Percentiles rank a stretch among this genome's conserved stretches.
phyloP scores from a whole-genome alignment of 202 grass and related monocot species.

The Hordeum pubiflorum region DNA sequence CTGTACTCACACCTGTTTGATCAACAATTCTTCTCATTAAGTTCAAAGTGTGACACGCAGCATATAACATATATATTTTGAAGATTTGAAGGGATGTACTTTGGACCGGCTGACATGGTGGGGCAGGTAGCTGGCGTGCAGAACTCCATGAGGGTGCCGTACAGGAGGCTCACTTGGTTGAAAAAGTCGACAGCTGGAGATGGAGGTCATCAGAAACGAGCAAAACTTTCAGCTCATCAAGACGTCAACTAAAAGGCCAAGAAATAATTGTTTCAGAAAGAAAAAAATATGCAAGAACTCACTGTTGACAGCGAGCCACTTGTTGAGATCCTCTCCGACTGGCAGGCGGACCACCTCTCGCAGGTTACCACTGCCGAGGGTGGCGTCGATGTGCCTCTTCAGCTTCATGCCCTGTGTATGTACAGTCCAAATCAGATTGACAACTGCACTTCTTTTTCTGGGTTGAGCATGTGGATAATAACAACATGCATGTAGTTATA shows the following conservation, averaged over 20 bases:
- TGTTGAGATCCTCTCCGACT: constrained; percentile 69
- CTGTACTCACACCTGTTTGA: constrained; percentile 72
- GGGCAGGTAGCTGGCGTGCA: constrained; percentile 80
- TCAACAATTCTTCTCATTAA: neutral
- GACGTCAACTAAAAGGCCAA: neutral
- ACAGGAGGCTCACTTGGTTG: constrained; percentile 90
- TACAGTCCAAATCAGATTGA: neutral
- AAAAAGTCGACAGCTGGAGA: constrained; percentile 90
- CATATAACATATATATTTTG: neutral
- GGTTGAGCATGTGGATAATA: neutral
- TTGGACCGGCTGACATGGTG: constrained; percentile 90
- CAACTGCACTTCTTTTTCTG: neutral
- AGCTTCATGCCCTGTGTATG: constrained; percentile 55
- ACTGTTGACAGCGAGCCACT: constrained; percentile 95
- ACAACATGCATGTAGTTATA: neutral
- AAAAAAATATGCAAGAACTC: neutral
- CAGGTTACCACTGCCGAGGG: constrained; percentile 74
- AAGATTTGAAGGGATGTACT: constrained; percentile 30
- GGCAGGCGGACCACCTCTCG: constrained; percentile 76
- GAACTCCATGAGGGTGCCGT: constrained; percentile 81
- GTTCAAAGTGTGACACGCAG: neutral
- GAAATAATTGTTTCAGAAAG: neutral
- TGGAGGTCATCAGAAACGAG: neutral
- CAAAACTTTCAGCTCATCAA: neutral
- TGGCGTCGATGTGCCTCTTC: constrained; percentile 74